A percentile compares a stretch with the other conserved stretches of the same genome.
Evolutionary conservation across 1,284 basidiomycete species (phyloP).

Genomic region (Termitomyces sp.): DNA sequence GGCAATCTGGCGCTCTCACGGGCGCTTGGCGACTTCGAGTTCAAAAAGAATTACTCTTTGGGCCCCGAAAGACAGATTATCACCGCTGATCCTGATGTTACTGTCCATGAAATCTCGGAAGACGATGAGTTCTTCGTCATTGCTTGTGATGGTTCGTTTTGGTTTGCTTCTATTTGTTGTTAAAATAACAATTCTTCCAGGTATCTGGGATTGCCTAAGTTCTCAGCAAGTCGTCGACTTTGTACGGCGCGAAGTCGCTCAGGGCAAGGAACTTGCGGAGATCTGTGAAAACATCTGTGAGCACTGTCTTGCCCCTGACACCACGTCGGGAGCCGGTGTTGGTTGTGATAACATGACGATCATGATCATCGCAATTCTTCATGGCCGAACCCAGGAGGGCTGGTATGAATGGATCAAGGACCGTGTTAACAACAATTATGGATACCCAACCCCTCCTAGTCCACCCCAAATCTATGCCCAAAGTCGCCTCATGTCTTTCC

Average conservation of each 20-base stretch:
- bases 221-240: constrained; percentile 94
- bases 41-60: constrained; percentile 89
- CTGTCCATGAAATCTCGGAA: constrained; percentile 70
- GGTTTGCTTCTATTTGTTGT: constrained; percentile 13
- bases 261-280: constrained; percentile 75
- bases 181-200: constrained; percentile 37
- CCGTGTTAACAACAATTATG: constrained; percentile 72
- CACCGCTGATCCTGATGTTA: constrained; percentile 92
- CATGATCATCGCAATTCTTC: constrained; percentile 83
- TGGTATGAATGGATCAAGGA: constrained; percentile 93
- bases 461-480: constrained; percentile 67
- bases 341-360: constrained; percentile 99
- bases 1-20: constrained; percentile 95
- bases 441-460: constrained; percentile 65
- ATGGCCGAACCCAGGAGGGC: constrained; percentile 83
- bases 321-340: constrained; percentile 85
- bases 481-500: constrained; percentile 55
- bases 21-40: constrained; percentile 97
- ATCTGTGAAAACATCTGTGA: constrained; percentile 92
- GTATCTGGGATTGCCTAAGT: constrained; percentile 97
- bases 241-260: constrained; percentile 77
- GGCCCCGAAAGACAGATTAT: constrained; percentile 91
- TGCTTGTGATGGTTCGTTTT: constrained; percentile 85
- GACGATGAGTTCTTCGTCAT: constrained; percentile 97
- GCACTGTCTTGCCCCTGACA: constrained; percentile 91